Percentiles rank a stretch among this genome's conserved stretches.
Evolutionary conservation across 2,329 filamentous ascomycete genomes (phyloP).

Genomic region (Aplosporella prunicola): DNA sequence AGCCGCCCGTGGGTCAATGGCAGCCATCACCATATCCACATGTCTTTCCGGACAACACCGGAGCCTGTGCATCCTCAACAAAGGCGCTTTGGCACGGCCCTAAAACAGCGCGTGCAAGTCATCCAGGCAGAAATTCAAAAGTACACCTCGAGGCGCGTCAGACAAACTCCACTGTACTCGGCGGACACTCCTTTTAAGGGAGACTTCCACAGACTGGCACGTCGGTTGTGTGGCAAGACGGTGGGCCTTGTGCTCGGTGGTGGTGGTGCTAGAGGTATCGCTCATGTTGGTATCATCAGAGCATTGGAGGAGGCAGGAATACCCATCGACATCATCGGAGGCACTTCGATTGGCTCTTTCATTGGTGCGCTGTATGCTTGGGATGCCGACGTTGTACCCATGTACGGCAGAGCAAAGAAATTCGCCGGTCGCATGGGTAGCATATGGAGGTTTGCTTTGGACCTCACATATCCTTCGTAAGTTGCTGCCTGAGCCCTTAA

Average conservation of each 20-base stretch:
- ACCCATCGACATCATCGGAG: conserved; percentile 88
- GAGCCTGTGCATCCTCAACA: conserved; percentile 67
- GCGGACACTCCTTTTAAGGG: conserved; percentile 90
- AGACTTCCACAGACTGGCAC: conserved; percentile 87
- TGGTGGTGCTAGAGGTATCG: conserved; percentile 82
- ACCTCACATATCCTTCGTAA: conserved; percentile 83
- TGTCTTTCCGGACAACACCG: conserved; percentile 70
- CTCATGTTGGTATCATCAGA: conserved; percentile 87
- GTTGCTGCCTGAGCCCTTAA: conserved; percentile 12
- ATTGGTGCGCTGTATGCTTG: conserved; percentile 92
- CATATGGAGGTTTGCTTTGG: conserved; percentile 95
- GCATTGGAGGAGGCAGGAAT: conserved; percentile 94
- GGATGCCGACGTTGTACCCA: conserved; percentile 91
- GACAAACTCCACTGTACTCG: conserved; percentile 80
- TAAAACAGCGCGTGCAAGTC: conserved; percentile 90
- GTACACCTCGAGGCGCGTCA: conserved; percentile 88
- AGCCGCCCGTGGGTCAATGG: conserved; percentile 98
- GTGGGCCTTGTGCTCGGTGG: conserved; percentile 90
- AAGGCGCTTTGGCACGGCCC: conserved; percentile 70
- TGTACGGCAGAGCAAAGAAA: conserved; percentile 94
- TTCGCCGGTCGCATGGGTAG: conserved; percentile 98
- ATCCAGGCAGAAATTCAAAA: conserved; percentile 96
- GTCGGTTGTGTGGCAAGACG: conserved; percentile 84
- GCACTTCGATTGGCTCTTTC: conserved; percentile 92
- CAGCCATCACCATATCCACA: conserved; percentile 94